Evolutionary conservation across 139 green algal species (phyloP).

Genomic region (Raphidocelis subcapitata): DNA sequence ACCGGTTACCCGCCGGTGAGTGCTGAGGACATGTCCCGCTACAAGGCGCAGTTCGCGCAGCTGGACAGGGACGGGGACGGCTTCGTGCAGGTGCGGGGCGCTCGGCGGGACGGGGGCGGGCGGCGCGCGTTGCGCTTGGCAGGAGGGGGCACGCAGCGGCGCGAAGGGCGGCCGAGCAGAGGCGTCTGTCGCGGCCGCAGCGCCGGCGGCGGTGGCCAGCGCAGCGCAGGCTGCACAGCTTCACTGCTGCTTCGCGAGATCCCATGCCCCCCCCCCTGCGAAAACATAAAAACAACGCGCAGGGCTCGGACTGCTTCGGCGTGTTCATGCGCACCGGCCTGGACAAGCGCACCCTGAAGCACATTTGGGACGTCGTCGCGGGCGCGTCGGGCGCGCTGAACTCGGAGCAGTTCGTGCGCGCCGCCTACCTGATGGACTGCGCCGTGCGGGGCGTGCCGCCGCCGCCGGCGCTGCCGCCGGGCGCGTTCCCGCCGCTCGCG

Average conservation of each 20-base stretch:
- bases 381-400: constrained; percentile 57
- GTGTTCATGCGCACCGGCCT: constrained; percentile 81
- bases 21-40: constrained; percentile 52
- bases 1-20: constrained; percentile 45
- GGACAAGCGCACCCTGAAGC: constrained; percentile 62
- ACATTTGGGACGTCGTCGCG: constrained; percentile 64
- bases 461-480: constrained; percentile 34
- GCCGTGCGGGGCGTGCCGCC: constrained; percentile 32
- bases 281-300: neutral
- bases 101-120: too few relatives aligned
- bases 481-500: constrained; percentile 5
- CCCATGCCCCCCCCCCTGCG: too few relatives aligned
- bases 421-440: constrained; percentile 81
- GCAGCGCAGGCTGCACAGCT: too few relatives aligned
- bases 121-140: too few relatives aligned
- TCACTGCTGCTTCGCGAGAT: neutral
- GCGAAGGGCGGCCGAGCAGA: too few relatives aligned
- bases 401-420: constrained; percentile 66
- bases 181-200: too few relatives aligned
- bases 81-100: constrained; percentile 49
- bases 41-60: constrained; percentile 63
- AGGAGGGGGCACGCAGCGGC: too few relatives aligned
- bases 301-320: constrained; percentile 79
- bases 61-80: constrained; percentile 75
- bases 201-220: too few relatives aligned